Conservation (phyloP, 2,329 filamentous ascomycete genomes). For the Penicillium sp. region DNA sequence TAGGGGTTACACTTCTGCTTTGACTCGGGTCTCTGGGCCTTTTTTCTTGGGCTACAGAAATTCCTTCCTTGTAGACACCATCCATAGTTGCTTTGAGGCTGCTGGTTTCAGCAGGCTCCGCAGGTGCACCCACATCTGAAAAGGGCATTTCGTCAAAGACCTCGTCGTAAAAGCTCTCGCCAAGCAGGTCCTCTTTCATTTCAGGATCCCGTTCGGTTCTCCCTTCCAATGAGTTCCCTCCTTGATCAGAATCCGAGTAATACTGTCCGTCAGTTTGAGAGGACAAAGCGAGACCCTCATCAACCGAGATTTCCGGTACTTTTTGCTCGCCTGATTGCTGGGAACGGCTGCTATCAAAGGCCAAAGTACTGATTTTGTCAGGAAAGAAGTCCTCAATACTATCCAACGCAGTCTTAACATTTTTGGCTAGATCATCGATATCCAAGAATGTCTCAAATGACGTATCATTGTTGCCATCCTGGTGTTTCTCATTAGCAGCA, state of each 20-base stretch:
- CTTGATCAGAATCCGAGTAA: constrained; percentile 42
- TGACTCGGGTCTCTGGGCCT: not conserved
- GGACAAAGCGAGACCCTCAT: constrained; percentile 61
- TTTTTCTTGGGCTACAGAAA: not conserved
- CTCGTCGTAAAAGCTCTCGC: constrained; percentile 27
- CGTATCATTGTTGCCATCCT: constrained; percentile 45
- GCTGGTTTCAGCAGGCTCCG: not conserved
- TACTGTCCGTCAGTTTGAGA: constrained; percentile 46
- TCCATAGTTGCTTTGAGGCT: not conserved
- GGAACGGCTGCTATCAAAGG: constrained; percentile 19
- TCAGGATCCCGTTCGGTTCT: constrained; percentile 4
- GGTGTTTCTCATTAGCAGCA: constrained; percentile 62
- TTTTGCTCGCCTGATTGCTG: constrained; percentile 12
- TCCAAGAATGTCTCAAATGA: constrained; percentile 68
- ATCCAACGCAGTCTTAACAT: constrained; percentile 73
- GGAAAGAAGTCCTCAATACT: constrained; percentile 87
- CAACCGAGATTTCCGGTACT: constrained; percentile 55
- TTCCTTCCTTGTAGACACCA: not conserved
- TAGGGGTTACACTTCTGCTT: not conserved
- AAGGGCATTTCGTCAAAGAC: constrained; percentile 20
- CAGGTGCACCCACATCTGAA: not conserved
- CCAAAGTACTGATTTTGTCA: constrained; percentile 52
- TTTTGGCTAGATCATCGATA: constrained; percentile 52
- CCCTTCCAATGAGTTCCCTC: constrained; percentile 26
- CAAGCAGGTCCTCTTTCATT: constrained; percentile 14